Conservation (phyloP, 768 basidiomycete genomes). For the Lentinula edodes region DNA sequence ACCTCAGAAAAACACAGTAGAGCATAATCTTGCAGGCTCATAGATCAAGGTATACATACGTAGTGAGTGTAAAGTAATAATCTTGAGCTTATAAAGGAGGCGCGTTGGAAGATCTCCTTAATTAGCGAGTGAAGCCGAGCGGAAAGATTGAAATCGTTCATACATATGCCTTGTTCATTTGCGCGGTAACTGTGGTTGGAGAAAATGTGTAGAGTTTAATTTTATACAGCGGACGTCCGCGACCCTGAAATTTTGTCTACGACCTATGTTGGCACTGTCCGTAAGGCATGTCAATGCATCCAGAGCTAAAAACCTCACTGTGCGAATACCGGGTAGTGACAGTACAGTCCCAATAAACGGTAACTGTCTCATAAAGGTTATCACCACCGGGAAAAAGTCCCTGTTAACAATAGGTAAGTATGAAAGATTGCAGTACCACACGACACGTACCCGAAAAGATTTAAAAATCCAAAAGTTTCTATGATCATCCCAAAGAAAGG, state of each 20-base stretch:
- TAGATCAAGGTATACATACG: not conserved
- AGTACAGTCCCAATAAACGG: constrained; percentile 87
- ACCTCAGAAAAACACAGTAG: no score
- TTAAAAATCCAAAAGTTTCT: constrained; percentile 95
- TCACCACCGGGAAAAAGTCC: constrained; percentile 97
- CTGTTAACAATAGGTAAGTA: constrained; percentile 37
- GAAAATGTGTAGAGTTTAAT: not conserved
- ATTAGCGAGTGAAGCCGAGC: no score
- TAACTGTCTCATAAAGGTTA: constrained; percentile 93
- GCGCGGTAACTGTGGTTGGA: not conserved
- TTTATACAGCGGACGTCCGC: constrained; percentile 64
- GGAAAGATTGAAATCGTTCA: no score
- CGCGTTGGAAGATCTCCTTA: no score
- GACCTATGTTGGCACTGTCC: constrained; percentile 36
- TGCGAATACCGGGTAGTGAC: constrained; percentile 81
- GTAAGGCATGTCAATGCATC: not conserved
- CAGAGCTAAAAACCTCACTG: constrained; percentile 43
- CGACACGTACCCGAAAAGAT: constrained; percentile 82
- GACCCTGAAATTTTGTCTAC: constrained; percentile 80
- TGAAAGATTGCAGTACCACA: constrained; percentile 1
- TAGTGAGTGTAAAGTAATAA: not conserved
- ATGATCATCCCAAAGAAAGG: constrained; percentile 91
- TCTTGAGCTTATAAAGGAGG: no score
- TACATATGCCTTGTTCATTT: no score
- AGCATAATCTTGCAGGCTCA: no score